These are phyloP conservation scores for Clonostachys rhizophaga DNA, from an alignment of 2,329 filamentous ascomycete species.

Conservation along the genomic window DNA sequence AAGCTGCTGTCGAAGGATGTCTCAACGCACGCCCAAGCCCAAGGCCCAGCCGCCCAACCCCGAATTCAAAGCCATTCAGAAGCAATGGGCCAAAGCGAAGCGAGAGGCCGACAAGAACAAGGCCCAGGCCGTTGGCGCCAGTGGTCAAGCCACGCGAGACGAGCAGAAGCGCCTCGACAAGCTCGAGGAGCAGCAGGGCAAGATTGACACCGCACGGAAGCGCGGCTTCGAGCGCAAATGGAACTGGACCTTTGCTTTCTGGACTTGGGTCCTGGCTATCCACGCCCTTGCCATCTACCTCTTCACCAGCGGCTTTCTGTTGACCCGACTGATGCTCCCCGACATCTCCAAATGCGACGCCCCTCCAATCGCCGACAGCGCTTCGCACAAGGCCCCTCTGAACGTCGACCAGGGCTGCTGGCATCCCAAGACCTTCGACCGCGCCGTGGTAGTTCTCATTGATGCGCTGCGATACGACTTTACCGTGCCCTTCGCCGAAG, in stretches of 20 bases:
- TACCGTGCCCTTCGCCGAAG: conserved; percentile 58
- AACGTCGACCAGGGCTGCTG: conserved; percentile 72
- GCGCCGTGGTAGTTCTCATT: conserved; percentile 84
- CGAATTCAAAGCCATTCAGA: background rate
- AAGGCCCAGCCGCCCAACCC: background rate
- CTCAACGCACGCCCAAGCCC: conserved; percentile 1
- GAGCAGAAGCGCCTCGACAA: conserved; percentile 25
- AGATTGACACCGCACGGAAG: conserved; percentile 42
- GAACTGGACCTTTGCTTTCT: conserved; percentile 61
- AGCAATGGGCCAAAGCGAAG: background rate
- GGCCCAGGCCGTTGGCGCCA: background rate
- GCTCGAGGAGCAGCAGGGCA: conserved; percentile 37
- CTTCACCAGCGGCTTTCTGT: conserved; percentile 91
- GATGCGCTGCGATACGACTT: conserved; percentile 97
- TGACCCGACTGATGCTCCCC: conserved; percentile 78
- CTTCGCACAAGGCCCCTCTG: conserved; percentile 25
- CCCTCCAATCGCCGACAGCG: conserved; percentile 56
- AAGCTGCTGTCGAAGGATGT: background rate
- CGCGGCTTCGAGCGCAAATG: conserved; percentile 46
- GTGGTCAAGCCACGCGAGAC: conserved; percentile 8
- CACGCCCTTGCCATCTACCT: conserved; percentile 82
- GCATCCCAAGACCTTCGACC: conserved; percentile 92
- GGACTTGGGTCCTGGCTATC: conserved; percentile 65
- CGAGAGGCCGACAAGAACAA: background rate
- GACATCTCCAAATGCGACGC: conserved; percentile 66